Base-by-base conservation (phyloP, 441 rosid genomes). In the Adansonia grandidieri region DNA sequence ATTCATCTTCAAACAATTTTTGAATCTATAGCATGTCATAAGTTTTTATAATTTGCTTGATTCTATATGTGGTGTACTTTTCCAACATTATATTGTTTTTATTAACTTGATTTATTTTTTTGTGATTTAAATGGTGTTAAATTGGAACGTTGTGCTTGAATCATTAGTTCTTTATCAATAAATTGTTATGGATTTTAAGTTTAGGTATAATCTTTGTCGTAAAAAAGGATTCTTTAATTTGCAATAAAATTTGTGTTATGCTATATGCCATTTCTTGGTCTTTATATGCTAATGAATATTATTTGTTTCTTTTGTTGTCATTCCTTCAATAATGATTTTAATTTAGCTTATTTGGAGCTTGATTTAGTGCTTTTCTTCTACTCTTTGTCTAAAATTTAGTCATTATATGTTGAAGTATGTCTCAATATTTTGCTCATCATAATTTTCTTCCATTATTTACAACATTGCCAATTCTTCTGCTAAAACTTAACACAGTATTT, bases 111-210 rank as follows among this genome's bases (percentile, higher is more conserved):
- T 37, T 37, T 37, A 37, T 37, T 37, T 37, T 71, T 37, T 2
- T 11, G 14, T n/a, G 28, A 22, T 32, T 51, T 76, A 76, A n/a
- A 4, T 66, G 28, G 40, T 44, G 9, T 54, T 37, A 22, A n/a
- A 20, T 44, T 57, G 20, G 76, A 42, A 51, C 54, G 40, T 58
- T 9, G 76, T 73, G 76, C 40, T 73, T 13, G 54, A 45, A 24
- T 44, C 58, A 58, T 37, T 19, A 22, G 40, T 42, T 58, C 28
- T 9, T 54, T 37, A 40, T 71, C 28, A 54, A 53, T 7, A 7
- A 9, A 2, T 72, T 37, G 28, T 50, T n/a, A 9, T 20, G 42
- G 13, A 6, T 53, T 69, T 2, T 22, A 15, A 69, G 73, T 20
- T 20, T 9, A 53, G 24, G 10, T 6, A 3, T 70, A 70, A 47